Percentiles rank a stretch among this genome's conserved stretches.
phyloP scores from a whole-genome alignment of 768 basidiomycete genomes.

The Suillus discolor region DNA sequence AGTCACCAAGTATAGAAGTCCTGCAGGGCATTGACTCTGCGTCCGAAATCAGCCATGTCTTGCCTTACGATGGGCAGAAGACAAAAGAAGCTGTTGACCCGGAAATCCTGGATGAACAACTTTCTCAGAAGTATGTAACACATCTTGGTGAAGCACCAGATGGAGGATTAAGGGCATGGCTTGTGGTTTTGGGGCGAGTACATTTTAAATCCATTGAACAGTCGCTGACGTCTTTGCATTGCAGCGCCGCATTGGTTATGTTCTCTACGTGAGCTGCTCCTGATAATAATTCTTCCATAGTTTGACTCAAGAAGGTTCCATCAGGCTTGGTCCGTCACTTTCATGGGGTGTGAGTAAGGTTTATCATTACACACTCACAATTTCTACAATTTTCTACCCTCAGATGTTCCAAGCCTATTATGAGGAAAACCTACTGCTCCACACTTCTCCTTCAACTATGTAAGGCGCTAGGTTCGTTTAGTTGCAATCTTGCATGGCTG shows the following conservation, averaged over 20 bases:
- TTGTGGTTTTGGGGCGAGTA: conserved; percentile 30
- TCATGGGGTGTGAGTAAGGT: conserved; percentile 67
- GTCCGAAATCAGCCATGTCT: not conserved
- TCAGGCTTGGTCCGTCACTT: conserved; percentile 69
- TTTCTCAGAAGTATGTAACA: conserved; percentile 16
- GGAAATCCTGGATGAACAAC: not conserved
- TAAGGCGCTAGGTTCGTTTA: conserved; percentile 27
- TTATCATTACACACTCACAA: not conserved
- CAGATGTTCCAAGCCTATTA: conserved; percentile 80
- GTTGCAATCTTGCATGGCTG: not conserved
- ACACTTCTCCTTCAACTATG: conserved; percentile 64
- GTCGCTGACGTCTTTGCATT: conserved; percentile 28
- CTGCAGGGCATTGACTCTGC: not conserved
- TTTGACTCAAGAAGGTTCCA: not conserved
- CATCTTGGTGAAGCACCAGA: conserved; percentile 29
- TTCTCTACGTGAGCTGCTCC: not conserved
- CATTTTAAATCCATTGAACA: conserved; percentile 4
- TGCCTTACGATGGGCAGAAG: not conserved
- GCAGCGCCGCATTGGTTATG: conserved; percentile 37
- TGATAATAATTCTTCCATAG: not conserved
- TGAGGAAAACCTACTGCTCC: conserved; percentile 49
- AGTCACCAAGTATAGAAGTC: not conserved
- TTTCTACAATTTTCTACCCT: not conserved
- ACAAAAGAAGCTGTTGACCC: conserved; percentile 7
- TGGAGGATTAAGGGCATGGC: conserved; percentile 34